phyloP scores from a whole-genome alignment of 2,329 filamentous ascomycete genomes.

The Aspergillus pseudoglaucus region DNA sequence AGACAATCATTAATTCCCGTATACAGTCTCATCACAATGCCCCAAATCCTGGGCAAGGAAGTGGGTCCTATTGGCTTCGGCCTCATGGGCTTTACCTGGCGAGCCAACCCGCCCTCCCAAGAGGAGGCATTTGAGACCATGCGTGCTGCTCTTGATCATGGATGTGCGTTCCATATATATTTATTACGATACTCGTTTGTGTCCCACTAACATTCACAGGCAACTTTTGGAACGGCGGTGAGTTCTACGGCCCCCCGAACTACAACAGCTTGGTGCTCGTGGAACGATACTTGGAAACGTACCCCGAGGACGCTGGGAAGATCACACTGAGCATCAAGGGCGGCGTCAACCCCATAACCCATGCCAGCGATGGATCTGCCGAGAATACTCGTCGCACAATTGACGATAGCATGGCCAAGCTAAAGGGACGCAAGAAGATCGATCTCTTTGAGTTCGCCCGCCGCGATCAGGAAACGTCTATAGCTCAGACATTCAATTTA shows the following conservation, averaged over 20 bases:
- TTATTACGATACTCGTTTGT: no score
- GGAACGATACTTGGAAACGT: conserved; percentile 18
- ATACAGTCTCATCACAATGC: no score
- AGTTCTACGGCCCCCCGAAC: conserved; percentile 25
- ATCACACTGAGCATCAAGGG: conserved; percentile 21
- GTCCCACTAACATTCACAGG: neutral
- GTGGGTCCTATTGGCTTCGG: no score
- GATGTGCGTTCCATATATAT: no score
- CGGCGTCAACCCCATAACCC: conserved; percentile 25
- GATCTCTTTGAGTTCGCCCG: conserved; percentile 54
- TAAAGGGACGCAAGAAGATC: conserved; percentile 48
- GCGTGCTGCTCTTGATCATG: no score
- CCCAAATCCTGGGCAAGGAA: no score
- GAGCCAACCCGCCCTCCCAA: no score
- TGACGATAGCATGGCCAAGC: conserved; percentile 45
- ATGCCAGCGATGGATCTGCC: conserved; percentile 43
- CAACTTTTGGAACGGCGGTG: conserved; percentile 24
- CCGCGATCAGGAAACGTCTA: conserved; percentile 44
- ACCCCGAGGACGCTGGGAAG: conserved; percentile 22
- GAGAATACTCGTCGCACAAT: conserved; percentile 48
- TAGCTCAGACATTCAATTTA: conserved; percentile 37
- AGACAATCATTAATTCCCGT: no score
- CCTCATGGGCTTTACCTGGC: no score
- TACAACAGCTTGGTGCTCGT: conserved; percentile 24
- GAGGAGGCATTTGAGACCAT: no score